Percentiles rank a stretch among this genome's conserved stretches.
phyloP scores from a whole-genome alignment of 2,329 filamentous ascomycete genomes.

The Ophiostoma tasmaniense region DNA sequence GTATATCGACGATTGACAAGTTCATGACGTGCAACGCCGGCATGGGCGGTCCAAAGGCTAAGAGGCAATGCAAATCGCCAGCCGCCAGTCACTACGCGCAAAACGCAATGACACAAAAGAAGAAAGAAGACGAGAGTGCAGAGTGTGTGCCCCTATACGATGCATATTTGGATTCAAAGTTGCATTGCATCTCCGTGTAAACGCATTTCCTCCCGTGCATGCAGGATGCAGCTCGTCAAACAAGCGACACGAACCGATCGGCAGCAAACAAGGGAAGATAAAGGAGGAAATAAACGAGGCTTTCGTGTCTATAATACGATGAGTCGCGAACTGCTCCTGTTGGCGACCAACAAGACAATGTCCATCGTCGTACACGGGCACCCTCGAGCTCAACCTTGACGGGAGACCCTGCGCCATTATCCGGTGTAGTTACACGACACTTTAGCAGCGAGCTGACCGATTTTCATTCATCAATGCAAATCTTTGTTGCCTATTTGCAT shows the following conservation, averaged over 20 bases:
- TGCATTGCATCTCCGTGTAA: not conserved
- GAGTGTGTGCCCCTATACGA: not conserved
- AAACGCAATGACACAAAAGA: not conserved
- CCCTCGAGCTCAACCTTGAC: not conserved
- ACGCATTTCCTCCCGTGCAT: not conserved
- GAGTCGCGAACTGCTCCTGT: not conserved
- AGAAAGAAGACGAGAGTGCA: not conserved
- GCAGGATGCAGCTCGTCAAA: not conserved
- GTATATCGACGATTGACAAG: not conserved
- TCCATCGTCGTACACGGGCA: not conserved
- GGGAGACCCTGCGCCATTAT: not conserved
- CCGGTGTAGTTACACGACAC: not conserved
- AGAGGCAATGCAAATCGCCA: not conserved
- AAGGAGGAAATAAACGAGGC: not conserved
- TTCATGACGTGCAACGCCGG: not conserved
- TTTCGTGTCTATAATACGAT: not conserved
- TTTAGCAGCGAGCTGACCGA: not conserved
- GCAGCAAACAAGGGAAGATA: not conserved
- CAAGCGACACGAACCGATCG: not conserved
- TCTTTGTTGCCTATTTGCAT: not conserved
- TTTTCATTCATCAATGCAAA: not conserved
- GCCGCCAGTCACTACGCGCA: not conserved
- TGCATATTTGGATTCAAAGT: not conserved
- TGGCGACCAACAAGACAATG: not conserved
- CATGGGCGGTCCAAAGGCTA: not conserved